Evolutionary conservation across 1,284 basidiomycete species (phyloP), one percentile per base, ranked within the genome.

Genomic region (Trametes polyzona): DNA sequence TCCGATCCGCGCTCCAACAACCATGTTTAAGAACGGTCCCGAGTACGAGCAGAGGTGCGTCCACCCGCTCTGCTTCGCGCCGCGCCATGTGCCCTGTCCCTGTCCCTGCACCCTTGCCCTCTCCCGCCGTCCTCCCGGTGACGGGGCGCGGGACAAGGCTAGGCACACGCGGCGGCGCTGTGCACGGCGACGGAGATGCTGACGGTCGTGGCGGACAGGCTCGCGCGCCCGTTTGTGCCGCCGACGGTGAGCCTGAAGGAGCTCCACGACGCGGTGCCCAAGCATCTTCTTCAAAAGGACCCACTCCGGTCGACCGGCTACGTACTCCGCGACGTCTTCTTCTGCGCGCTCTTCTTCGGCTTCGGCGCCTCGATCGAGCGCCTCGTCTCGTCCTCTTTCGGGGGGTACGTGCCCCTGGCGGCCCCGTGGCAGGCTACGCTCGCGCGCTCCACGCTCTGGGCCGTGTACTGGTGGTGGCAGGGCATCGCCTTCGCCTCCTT

Each of bases 251-350:
- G 77, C 1, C 63, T 82, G 21, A 80, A 79, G 64, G 69, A 79
- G 49, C 65, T 83, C 44, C 79, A 76, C 57, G 74, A 76, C 27
- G 79, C 76, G 12, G 78, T 83, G 35, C 80, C 80, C 11, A 75
- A 71, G 46, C 70, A 76, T 55, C 74, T 81, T 69, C 86, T 87
- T 65, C 77, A 83, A 70, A 79, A 84, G 73, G 60, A 71, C 52
- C 53, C 67, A 23, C 55, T 66, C 44, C 64, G 59, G 33, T 70
- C 69, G 17, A 46, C 67, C 29, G 61, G 69, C 47, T 82, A 80
- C 63, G 63, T 82, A 36, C 30, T 68, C 29, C 75, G 79, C 37
- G 79, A 81, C 65, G 55, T 82, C 35, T 61, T 67, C 23, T 65
- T 81, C 46, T 77, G 76, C 37, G 67, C 67, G 39, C 62, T 63